Evolutionary conservation across 805 yeast genomes (phyloP).

Genomic region (Isabelozyma heimii): DNA sequence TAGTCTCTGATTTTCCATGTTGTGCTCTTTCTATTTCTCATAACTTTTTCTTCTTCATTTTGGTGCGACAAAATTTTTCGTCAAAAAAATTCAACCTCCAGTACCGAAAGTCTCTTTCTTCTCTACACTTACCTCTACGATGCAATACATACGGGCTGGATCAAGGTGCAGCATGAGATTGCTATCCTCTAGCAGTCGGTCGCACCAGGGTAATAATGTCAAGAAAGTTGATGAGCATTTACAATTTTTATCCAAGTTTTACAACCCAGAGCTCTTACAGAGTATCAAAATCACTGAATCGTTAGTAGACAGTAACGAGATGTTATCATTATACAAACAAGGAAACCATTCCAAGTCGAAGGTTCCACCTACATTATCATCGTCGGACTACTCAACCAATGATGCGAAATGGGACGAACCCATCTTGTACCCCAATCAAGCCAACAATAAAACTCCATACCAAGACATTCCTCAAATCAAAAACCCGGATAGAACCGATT

Average conservation of each 20-base stretch:
- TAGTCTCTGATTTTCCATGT: neutral
- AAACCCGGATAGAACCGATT: constrained; percentile 49
- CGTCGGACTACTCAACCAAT: constrained; percentile 65
- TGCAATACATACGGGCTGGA: neutral
- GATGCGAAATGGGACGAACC: constrained; percentile 78
- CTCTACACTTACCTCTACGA: neutral
- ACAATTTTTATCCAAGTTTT: constrained; percentile 65
- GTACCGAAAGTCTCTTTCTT: neutral
- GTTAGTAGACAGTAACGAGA: constrained; percentile 63
- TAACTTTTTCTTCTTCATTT: neutral
- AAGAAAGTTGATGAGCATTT: constrained; percentile 41
- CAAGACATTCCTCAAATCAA: constrained; percentile 56
- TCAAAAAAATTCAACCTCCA: neutral
- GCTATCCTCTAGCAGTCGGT: neutral
- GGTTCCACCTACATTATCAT: constrained; percentile 64
- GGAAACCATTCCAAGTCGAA: constrained; percentile 33
- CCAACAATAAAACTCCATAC: constrained; percentile 50
- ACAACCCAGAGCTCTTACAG: constrained; percentile 77
- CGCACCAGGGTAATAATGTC: constrained; percentile 1
- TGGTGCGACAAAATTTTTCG: neutral
- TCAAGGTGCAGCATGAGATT: neutral
- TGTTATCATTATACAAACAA: constrained; percentile 34
- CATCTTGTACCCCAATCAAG: constrained; percentile 48
- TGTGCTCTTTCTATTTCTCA: neutral
- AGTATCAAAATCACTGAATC: constrained; percentile 81